These are phyloP conservation scores for Colletotrichum sp. DNA, from an alignment of 2,329 filamentous ascomycete genomes.

Conservation along the genomic window DNA sequence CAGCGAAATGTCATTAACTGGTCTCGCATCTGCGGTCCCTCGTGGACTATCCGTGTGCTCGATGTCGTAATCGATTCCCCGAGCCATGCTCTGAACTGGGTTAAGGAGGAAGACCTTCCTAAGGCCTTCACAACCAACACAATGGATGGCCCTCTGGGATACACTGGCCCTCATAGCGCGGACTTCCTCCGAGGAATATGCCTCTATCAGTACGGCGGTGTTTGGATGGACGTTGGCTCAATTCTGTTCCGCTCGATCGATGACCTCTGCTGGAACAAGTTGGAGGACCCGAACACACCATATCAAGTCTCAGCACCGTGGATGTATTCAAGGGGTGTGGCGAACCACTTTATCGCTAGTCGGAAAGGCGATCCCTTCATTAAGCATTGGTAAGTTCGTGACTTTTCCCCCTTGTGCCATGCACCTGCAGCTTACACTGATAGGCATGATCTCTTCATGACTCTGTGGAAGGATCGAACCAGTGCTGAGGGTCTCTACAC, in stretches of 20 bases:
- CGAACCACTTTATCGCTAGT: conserved; percentile 37
- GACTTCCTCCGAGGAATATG: conserved; percentile 47
- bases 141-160: conserved; percentile 42
- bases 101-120: conserved; percentile 24
- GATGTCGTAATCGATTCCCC: conserved; percentile 39
- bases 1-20: conserved; percentile 44
- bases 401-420: accelerated
- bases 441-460: conserved; percentile 39
- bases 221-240: conserved; percentile 44
- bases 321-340: conserved; percentile 23
- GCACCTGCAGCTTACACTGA: neutral
- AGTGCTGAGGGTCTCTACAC: conserved; percentile 28
- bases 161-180: conserved; percentile 39
- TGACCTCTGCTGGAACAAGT: conserved; percentile 39
- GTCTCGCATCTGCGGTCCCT: conserved; percentile 40
- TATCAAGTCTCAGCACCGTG: conserved; percentile 32
- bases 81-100: conserved; percentile 40
- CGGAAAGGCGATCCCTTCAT: conserved; percentile 45
- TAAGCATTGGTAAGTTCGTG: conserved; percentile 28
- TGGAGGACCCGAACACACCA: conserved; percentile 36
- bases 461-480: conserved; percentile 31
- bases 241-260: conserved; percentile 41
- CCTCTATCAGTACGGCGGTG: conserved; percentile 41
- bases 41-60: conserved; percentile 46
- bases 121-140: conserved; percentile 32